These are phyloP conservation scores for Starmerella asiatica DNA, from an alignment of 805 yeast genomes.

Conservation along the genomic window DNA sequence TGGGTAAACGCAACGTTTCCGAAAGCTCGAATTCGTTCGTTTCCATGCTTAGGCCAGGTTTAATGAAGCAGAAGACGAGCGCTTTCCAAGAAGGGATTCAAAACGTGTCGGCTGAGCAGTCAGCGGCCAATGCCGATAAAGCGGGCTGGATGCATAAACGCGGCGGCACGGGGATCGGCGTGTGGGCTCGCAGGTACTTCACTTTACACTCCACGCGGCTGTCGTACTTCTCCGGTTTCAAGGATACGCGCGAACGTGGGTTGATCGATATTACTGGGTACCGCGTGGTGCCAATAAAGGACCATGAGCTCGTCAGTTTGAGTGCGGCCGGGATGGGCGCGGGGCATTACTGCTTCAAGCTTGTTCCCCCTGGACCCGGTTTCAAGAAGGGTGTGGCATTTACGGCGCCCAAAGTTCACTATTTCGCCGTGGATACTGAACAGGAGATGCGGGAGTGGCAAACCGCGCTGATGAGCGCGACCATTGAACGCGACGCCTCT, in stretches of 20 bases:
- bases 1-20: conserved; percentile 4
- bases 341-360: conserved; percentile 84
- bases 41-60: conserved; percentile 25
- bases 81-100: conserved; percentile 66
- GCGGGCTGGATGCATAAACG: conserved; percentile 96
- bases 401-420: conserved; percentile 91
- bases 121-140: conserved; percentile 58
- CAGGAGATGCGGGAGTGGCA: conserved; percentile 94
- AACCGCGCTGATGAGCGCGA: conserved; percentile 86
- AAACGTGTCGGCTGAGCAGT: conserved; percentile 57
- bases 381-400: conserved; percentile 87
- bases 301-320: conserved; percentile 66
- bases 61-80: conserved; percentile 29
- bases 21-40: conserved; percentile 4
- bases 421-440: conserved; percentile 81
- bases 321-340: conserved; percentile 89
- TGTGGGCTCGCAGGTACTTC: conserved; percentile 82
- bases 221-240: conserved; percentile 67
- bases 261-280: conserved; percentile 92
- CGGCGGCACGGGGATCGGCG: conserved; percentile 70
- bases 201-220: conserved; percentile 84
- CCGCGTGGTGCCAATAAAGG: conserved; percentile 68
- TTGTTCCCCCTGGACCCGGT: conserved; percentile 97
- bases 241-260: conserved; percentile 79
- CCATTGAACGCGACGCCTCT: conserved; percentile 86